Conservation (phyloP, 805 yeast genomes). For the Ogataea pini region DNA sequence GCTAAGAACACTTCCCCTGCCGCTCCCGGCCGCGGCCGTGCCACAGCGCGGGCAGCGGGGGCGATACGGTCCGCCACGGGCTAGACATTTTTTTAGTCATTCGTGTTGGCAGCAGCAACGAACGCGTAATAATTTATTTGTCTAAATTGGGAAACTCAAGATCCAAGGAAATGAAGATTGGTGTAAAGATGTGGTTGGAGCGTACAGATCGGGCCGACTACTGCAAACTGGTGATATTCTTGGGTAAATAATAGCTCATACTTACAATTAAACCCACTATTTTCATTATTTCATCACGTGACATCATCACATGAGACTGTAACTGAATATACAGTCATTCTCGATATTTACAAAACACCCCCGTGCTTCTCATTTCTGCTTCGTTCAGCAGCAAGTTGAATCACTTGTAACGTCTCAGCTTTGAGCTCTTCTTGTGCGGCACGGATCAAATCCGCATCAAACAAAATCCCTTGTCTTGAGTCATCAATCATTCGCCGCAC, state of each 20-base stretch:
- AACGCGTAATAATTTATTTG: constrained; percentile 2
- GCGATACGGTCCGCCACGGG: neutral
- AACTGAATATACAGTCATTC: neutral
- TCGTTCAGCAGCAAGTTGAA: constrained; percentile 31
- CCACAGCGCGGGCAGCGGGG: neutral
- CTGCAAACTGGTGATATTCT: neutral
- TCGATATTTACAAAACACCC: neutral
- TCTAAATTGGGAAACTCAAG: neutral
- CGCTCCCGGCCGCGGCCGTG: neutral
- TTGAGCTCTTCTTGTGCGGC: constrained; percentile 40
- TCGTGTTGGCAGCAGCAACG: neutral
- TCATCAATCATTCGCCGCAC: constrained; percentile 34
- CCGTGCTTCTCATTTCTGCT: constrained; percentile 15
- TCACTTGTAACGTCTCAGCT: constrained; percentile 28
- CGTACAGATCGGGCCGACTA: no score
- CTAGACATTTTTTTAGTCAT: neutral
- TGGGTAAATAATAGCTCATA: neutral
- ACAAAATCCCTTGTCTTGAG: constrained; percentile 33
- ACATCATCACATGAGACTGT: neutral
- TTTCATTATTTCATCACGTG: neutral
- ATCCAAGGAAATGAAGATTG: neutral
- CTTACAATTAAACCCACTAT: neutral
- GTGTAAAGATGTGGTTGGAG: neutral
- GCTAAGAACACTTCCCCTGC: neutral
- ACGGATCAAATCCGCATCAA: constrained; percentile 31